Conservation (phyloP, 257 asterid species). For the Nicotiana obtusifolia region DNA sequence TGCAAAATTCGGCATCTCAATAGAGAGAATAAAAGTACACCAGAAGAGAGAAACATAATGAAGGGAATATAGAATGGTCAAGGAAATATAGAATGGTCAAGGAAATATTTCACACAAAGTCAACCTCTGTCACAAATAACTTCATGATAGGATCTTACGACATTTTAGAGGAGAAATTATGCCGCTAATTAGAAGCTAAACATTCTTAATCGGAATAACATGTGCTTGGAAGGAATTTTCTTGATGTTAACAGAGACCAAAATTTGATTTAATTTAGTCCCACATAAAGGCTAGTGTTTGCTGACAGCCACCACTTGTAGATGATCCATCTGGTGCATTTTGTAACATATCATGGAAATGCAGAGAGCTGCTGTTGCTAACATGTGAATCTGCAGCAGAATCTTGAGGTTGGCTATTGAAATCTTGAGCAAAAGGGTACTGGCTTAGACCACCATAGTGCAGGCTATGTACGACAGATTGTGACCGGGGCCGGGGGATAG, state of each 20-base stretch:
- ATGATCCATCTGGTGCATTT: slow-evolving; percentile 41
- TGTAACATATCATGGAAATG: slow-evolving; percentile 52
- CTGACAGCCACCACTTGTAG: slow-evolving; percentile 52
- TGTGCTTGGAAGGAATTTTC: background rate
- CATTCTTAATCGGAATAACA: background rate
- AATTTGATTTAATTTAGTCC: slow-evolving; percentile 33
- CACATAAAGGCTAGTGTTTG: slow-evolving; percentile 78
- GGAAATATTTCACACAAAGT: background rate
- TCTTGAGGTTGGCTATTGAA: slow-evolving; percentile 30
- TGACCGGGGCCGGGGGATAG: slow-evolving; percentile 14
- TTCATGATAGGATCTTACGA: background rate
- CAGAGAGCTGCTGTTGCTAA: slow-evolving; percentile 29
- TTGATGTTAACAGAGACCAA: background rate
- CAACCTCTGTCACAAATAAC: background rate
- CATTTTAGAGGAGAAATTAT: background rate
- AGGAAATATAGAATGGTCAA: background rate
- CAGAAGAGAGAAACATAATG: background rate
- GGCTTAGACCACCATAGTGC: slow-evolving; percentile 33
- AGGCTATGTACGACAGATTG: slow-evolving; percentile 33
- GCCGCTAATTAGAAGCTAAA: background rate
- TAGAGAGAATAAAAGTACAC: background rate
- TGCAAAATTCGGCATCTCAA: background rate
- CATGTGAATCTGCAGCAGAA: slow-evolving; percentile 27
- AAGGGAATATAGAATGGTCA: background rate
- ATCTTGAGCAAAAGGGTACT: slow-evolving; percentile 29